phyloP scores from a whole-genome alignment of 2,329 filamentous ascomycete species.

The Aspergillus sp. region DNA sequence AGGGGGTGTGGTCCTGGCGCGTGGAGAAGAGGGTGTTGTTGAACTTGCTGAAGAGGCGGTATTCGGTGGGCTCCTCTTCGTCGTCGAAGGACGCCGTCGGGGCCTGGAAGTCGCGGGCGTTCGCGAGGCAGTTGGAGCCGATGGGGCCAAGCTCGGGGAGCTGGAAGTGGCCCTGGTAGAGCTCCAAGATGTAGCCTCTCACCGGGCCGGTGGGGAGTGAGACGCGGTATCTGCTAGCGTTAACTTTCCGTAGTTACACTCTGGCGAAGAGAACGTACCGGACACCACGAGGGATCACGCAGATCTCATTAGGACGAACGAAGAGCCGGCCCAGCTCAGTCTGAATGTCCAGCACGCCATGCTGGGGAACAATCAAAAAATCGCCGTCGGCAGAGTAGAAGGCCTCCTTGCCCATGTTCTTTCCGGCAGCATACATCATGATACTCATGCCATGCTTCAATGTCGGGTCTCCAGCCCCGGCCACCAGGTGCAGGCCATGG shows the following conservation, averaged over 20 bases:
- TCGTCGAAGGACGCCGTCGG: slow-evolving; percentile 62
- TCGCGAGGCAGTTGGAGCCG: slow-evolving; percentile 65
- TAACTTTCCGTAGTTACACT: too few relatives aligned
- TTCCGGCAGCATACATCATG: slow-evolving; percentile 68
- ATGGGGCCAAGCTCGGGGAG: slow-evolving; percentile 66
- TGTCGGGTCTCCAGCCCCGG: slow-evolving; percentile 68
- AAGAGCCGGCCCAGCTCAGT: slow-evolving; percentile 67
- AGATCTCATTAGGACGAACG: slow-evolving; percentile 70
- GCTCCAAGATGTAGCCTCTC: slow-evolving; percentile 65
- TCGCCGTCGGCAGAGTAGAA: slow-evolving; percentile 82
- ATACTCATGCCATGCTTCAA: slow-evolving; percentile 73
- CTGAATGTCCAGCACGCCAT: slow-evolving; percentile 63
- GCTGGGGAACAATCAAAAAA: slow-evolving; percentile 65
- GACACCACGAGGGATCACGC: slow-evolving; percentile 64
- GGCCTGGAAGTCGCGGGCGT: slow-evolving; percentile 64
- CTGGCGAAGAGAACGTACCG: too few relatives aligned
- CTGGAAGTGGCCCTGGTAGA: slow-evolving; percentile 62
- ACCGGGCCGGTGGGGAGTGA: slow-evolving; percentile 52
- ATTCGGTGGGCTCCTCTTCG: slow-evolving; percentile 41
- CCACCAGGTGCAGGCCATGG: slow-evolving; percentile 60
- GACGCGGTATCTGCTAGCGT: slow-evolving; percentile 53
- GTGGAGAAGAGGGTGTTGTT: slow-evolving; percentile 58
- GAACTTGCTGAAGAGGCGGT: slow-evolving; percentile 55
- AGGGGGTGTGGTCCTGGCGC: slow-evolving; percentile 60
- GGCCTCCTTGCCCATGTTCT: slow-evolving; percentile 66